These are phyloP conservation scores for Stachybotrys echinatus DNA, from an alignment of 2,329 filamentous ascomycete species.

Conservation along the genomic window DNA sequence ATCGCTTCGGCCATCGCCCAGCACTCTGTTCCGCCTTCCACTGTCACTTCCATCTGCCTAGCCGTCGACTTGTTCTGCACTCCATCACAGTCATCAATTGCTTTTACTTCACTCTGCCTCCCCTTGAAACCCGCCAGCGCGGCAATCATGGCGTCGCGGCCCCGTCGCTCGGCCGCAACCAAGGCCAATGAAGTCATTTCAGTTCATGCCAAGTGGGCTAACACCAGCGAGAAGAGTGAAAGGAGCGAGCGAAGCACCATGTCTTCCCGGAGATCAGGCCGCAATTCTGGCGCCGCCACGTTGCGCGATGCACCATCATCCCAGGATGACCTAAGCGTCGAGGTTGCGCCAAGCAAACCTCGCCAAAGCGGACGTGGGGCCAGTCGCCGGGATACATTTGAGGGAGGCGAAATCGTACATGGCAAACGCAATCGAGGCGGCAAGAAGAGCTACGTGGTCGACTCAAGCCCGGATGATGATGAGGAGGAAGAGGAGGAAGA, in stretches of 20 bases:
- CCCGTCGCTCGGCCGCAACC: slow-evolving; percentile 37
- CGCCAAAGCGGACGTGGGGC: slow-evolving; percentile 43
- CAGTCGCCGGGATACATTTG: slow-evolving; percentile 31
- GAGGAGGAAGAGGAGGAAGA: slow-evolving; percentile 34
- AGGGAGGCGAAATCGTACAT: slow-evolving; percentile 40
- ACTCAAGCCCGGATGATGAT: slow-evolving; percentile 45
- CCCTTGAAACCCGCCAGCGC: slow-evolving; percentile 13
- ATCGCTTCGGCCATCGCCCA: no score
- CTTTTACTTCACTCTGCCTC: background rate
- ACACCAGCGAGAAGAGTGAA: slow-evolving; percentile 28
- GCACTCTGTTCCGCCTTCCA: background rate
- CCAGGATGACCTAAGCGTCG: slow-evolving; percentile 46
- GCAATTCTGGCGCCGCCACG: slow-evolving; percentile 35
- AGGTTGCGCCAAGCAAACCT: slow-evolving; percentile 45
- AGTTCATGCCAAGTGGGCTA: slow-evolving; percentile 34
- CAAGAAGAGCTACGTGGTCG: slow-evolving; percentile 57
- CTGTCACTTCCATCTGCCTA: background rate
- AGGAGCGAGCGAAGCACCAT: slow-evolving; percentile 33
- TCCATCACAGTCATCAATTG: background rate
- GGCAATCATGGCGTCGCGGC: slow-evolving; percentile 40
- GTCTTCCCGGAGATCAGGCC: slow-evolving; percentile 47
- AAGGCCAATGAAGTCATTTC: slow-evolving; percentile 38
- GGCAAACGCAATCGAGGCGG: slow-evolving; percentile 48
- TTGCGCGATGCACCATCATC: slow-evolving; percentile 42
- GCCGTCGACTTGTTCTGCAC: background rate